Evolutionary conservation across 306 rosid genomes (phyloP).

Genomic region (Rosa lucieae): DNA sequence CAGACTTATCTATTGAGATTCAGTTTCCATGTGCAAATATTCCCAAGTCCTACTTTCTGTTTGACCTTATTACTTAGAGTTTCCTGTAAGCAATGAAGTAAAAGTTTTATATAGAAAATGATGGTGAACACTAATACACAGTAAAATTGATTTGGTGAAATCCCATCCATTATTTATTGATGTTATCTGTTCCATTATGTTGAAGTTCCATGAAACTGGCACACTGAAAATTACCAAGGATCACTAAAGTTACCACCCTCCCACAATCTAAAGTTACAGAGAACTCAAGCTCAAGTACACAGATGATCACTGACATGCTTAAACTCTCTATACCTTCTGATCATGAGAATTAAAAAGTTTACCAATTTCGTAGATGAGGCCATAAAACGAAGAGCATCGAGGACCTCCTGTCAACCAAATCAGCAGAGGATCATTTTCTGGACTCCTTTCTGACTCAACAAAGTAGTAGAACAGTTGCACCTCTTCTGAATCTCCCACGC

Average conservation of each 20-base stretch:
- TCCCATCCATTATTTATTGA: not conserved
- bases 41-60: not conserved
- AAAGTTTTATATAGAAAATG: not conserved
- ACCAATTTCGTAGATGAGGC: conserved; percentile 14
- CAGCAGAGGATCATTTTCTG: conserved; percentile 15
- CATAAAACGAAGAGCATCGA: conserved; percentile 17
- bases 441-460: conserved; percentile 12
- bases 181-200: not conserved
- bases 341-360: not conserved
- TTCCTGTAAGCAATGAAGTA: not conserved
- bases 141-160: not conserved
- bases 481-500: conserved; percentile 13
- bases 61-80: not conserved
- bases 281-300: not conserved
- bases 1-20: not conserved
- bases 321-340: not conserved
- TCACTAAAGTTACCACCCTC: not conserved
- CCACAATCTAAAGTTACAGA: not conserved
- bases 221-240: not conserved
- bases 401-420: conserved; percentile 24
- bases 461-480: conserved; percentile 16
- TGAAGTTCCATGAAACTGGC: not conserved
- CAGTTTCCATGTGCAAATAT: not conserved
- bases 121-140: not conserved
- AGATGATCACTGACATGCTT: not conserved